These are phyloP conservation scores for Ceratobasidium sp. DNA, from an alignment of 1,284 basidiomycete genomes.

Conservation along the genomic window DNA sequence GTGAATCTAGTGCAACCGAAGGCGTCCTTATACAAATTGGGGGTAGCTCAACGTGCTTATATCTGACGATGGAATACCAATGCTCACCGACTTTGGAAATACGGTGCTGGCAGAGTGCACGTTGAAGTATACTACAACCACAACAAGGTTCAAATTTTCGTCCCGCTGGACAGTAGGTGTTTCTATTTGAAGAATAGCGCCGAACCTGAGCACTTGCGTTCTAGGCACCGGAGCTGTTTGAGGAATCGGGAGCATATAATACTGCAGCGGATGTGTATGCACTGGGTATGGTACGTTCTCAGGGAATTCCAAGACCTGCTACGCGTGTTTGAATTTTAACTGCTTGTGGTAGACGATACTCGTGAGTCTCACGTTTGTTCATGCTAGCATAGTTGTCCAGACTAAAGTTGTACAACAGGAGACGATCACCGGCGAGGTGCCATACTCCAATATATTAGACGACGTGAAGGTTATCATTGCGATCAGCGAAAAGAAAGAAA, in stretches of 20 bases:
- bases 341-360: no score
- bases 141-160: background rate
- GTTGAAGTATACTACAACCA: background rate
- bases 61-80: background rate
- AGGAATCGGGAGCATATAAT: background rate
- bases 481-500: no score
- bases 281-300: slow-evolving; percentile 6
- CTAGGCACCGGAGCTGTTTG: slow-evolving; percentile 7
- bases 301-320: background rate
- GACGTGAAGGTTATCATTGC: no score
- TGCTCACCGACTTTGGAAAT: slow-evolving; percentile 25
- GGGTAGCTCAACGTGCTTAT: slow-evolving; percentile 9
- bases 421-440: slow-evolving; percentile 3
- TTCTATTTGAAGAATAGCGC: background rate
- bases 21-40: background rate
- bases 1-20: background rate
- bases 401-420: no score
- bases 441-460: background rate
- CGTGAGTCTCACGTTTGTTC: no score
- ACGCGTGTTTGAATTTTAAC: background rate
- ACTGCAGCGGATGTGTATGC: background rate
- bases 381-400: no score
- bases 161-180: background rate
- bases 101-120: background rate
- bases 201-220: background rate